Conservation (phyloP, 75 land plant species). For the Sequoia sempervirens region DNA sequence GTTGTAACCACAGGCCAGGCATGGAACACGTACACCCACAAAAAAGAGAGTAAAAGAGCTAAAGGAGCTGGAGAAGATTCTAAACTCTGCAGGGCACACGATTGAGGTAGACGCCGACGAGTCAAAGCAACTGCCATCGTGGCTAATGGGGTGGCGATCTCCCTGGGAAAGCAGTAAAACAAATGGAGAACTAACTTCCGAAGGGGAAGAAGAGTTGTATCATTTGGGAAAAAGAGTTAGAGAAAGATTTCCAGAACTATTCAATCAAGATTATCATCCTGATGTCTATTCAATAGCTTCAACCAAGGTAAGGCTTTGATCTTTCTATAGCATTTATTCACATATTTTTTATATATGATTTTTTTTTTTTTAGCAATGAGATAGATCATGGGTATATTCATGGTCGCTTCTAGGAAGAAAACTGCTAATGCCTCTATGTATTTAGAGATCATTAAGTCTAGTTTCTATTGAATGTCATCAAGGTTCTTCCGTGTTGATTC, state of each 20-base stretch:
- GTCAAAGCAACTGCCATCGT: slow-evolving; percentile 37
- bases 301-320: slow-evolving; percentile 61
- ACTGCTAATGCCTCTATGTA: too few relatives aligned
- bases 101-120: slow-evolving; percentile 3
- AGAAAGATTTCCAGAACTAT: slow-evolving; percentile 55
- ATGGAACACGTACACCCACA: slow-evolving; percentile 92
- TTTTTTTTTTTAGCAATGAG: too few relatives aligned
- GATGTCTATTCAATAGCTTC: slow-evolving; percentile 62
- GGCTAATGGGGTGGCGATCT: slow-evolving; percentile 76
- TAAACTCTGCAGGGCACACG: slow-evolving; percentile 16
- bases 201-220: slow-evolving; percentile 86
- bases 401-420: too few relatives aligned
- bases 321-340: not conserved
- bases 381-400: too few relatives aligned
- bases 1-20: slow-evolving; percentile 95
- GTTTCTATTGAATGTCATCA: too few relatives aligned
- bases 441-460: too few relatives aligned
- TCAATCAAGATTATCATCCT: slow-evolving; percentile 81
- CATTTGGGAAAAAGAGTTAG: slow-evolving; percentile 62
- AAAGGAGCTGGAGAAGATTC: slow-evolving; percentile 33
- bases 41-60: slow-evolving; percentile 71
- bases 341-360: not conserved
- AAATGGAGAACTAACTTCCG: slow-evolving; percentile 65
- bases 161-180: slow-evolving; percentile 66
- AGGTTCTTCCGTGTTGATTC: too few relatives aligned